Percentiles rank a stretch among this genome's conserved stretches.
Conservation (phyloP, 345 rosid genomes). For the Cochlearia excelsa region DNA sequence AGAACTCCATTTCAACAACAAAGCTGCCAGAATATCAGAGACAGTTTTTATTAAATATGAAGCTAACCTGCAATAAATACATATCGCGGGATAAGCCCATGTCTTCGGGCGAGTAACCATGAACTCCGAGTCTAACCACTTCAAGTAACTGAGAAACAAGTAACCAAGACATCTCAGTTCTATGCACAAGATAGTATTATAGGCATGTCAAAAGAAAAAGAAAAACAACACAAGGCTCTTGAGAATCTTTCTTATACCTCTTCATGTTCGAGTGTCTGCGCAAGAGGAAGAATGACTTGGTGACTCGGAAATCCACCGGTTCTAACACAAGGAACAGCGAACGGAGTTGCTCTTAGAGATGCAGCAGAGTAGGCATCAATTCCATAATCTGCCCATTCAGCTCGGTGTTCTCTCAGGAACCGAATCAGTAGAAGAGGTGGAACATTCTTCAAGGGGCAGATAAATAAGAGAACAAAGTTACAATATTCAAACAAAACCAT, state of each 20-base stretch:
- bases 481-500: neutral
- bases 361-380: slow-evolving; percentile 81
- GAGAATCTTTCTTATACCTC: slow-evolving; percentile 49
- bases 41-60: neutral
- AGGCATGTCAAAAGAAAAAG: slow-evolving; percentile 5
- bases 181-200: neutral
- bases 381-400: slow-evolving; percentile 97
- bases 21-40: neutral
- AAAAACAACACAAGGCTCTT: slow-evolving; percentile 1
- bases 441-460: slow-evolving; percentile 54
- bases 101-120: slow-evolving; percentile 82
- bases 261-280: slow-evolving; percentile 87
- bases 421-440: slow-evolving; percentile 88
- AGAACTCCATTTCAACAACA: neutral
- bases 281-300: slow-evolving; percentile 90
- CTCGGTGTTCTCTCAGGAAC: slow-evolving; percentile 91
- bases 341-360: slow-evolving; percentile 76
- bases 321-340: slow-evolving; percentile 72
- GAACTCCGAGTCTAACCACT: slow-evolving; percentile 90
- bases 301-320: slow-evolving; percentile 81
- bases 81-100: slow-evolving; percentile 78
- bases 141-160: slow-evolving; percentile 59
- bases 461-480: neutral
- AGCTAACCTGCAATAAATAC: slow-evolving; percentile 77
- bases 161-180: neutral